Conservation (phyloP, 768 basidiomycete species). For the Sarcodon aspratus region DNA sequence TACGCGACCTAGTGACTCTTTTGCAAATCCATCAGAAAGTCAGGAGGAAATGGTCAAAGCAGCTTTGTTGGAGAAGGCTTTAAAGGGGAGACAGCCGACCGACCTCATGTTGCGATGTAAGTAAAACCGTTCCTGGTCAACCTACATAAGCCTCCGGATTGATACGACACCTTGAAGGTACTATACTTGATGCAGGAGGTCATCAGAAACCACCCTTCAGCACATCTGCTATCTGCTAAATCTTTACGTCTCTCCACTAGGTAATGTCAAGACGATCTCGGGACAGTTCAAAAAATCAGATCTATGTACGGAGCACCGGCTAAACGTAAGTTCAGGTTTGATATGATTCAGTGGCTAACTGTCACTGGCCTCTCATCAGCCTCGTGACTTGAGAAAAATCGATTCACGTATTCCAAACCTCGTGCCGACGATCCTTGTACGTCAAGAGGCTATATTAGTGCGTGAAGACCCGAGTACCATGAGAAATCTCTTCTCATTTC, state of each 20-base stretch:
- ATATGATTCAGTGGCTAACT: not conserved
- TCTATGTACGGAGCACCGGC: conserved; percentile 73
- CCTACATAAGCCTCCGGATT: not conserved
- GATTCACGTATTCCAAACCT: conserved; percentile 91
- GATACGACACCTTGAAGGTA: conserved; percentile 41
- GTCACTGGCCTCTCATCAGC: conserved; percentile 31
- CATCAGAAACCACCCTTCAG: not conserved
- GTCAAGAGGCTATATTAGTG: conserved; percentile 82
- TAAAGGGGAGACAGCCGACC: conserved; percentile 79
- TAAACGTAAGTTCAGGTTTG: conserved; percentile 58
- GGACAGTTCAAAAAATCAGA: conserved; percentile 88
- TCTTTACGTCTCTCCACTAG: conserved; percentile 28
- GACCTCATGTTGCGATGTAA: conserved; percentile 88
- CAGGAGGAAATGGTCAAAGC: conserved; percentile 65
- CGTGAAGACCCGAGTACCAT: conserved; percentile 13
- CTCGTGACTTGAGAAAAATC: conserved; percentile 93
- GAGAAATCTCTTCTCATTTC: not conserved
- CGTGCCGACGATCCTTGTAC: conserved; percentile 85
- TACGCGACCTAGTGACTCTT: conserved; percentile 6
- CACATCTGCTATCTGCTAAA: conserved; percentile 4
- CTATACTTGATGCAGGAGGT: conserved; percentile 80
- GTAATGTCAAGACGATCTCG: conserved; percentile 78
- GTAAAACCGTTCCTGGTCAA: conserved; percentile 18
- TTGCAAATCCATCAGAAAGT: conserved; percentile 12
- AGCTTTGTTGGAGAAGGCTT: conserved; percentile 72